A percentile compares a stretch with the other conserved stretches of the same genome.
phyloP scores from a whole-genome alignment of 2,329 filamentous ascomycete genomes.

The Metarhizium guizhouense region DNA sequence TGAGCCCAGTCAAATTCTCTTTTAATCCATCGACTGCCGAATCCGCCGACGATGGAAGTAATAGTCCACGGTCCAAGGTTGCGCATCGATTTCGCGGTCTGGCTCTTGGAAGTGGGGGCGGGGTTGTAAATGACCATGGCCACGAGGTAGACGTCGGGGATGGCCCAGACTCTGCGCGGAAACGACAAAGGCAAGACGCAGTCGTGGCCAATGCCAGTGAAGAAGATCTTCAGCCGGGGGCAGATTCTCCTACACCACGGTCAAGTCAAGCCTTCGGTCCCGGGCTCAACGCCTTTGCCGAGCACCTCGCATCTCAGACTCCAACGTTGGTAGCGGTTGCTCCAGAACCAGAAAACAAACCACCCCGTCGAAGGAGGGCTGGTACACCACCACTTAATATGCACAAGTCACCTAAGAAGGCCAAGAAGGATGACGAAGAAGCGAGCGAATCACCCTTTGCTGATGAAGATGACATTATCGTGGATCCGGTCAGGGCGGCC shows the following conservation, averaged over 20 bases:
- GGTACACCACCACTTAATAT: conserved; percentile 30
- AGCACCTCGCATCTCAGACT: neutral
- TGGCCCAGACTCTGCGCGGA: conserved; percentile 7
- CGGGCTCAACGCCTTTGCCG: neutral
- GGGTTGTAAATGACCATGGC: conserved; percentile 22
- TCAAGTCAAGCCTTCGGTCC: neutral
- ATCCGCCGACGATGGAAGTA: conserved; percentile 35
- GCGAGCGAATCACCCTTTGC: conserved; percentile 2
- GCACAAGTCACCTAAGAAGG: conserved; percentile 14
- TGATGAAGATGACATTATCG: conserved; percentile 24
- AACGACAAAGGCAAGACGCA: conserved; percentile 6
- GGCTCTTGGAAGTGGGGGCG: conserved; percentile 37
- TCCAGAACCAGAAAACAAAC: conserved; percentile 14
- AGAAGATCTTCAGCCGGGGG: neutral
- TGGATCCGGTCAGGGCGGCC: conserved; percentile 47
- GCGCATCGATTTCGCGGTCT: conserved; percentile 44
- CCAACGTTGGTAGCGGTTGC: neutral
- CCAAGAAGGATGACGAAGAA: conserved; percentile 1
- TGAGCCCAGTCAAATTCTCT: conserved; percentile 33
- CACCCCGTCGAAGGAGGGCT: conserved; percentile 24
- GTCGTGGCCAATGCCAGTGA: conserved; percentile 6
- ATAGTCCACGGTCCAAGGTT: conserved; percentile 44
- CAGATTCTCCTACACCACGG: neutral
- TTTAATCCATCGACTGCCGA: conserved; percentile 30
- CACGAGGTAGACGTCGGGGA: conserved; percentile 17